phyloP scores from a whole-genome alignment of 345 rosid species.

The Raphanus sativus region DNA sequence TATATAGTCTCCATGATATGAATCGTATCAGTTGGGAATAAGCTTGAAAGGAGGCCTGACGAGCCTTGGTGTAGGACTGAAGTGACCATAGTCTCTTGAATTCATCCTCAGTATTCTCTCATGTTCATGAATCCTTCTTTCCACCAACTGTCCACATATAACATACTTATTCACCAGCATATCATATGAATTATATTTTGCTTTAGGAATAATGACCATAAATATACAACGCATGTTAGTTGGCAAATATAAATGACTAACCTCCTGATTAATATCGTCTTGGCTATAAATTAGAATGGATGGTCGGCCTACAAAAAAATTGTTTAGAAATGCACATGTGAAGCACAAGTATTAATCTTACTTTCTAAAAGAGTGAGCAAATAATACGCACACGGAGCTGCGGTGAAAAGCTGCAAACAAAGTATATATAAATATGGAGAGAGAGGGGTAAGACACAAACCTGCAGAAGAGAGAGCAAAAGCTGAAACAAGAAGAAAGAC shows the following conservation, averaged over 20 bases:
- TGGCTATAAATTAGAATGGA: conserved; percentile 34
- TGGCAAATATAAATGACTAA: conserved; percentile 18
- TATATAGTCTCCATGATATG: conserved; percentile 12
- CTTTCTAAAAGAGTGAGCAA: conserved; percentile 26
- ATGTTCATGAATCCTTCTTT: conserved; percentile 48
- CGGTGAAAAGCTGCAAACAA: conserved; percentile 27
- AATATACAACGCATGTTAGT: neutral
- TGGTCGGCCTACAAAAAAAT: conserved; percentile 47
- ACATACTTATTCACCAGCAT: conserved; percentile 4
- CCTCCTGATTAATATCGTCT: conserved; percentile 42
- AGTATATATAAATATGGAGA: neutral
- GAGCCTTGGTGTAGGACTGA: conserved; percentile 67
- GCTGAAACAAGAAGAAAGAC: conserved; percentile 57
- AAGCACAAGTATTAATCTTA: conserved; percentile 12
- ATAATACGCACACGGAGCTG: conserved; percentile 25
- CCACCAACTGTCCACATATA: conserved; percentile 28
- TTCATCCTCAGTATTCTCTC: conserved; percentile 66
- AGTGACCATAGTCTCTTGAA: conserved; percentile 70
- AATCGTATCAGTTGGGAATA: conserved; percentile 67
- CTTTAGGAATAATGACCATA: neutral
- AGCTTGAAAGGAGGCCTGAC: conserved; percentile 92
- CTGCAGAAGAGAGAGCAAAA: conserved; percentile 50
- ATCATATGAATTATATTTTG: neutral
- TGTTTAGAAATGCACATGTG: conserved; percentile 19
- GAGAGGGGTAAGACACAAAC: conserved; percentile 27